Base-by-base conservation (phyloP, 345 rosid species). In the Aegle marmelos region DNA sequence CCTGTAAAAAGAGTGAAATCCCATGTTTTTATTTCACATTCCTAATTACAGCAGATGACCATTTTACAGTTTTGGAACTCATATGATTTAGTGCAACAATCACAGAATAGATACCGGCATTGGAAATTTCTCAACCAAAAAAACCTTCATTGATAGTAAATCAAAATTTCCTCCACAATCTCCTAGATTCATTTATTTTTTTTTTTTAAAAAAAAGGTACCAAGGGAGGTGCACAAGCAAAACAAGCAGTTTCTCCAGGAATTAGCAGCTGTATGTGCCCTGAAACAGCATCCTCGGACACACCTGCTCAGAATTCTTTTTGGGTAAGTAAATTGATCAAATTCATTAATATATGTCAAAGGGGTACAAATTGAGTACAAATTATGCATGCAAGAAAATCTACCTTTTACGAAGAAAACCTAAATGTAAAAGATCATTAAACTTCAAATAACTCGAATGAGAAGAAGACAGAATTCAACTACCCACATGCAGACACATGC, bases 161-260 rank as follows among this genome's bases (percentile, higher is more conserved):
- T 27, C 6, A 57, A 83, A 63, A 31, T 39, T 72, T 41, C 62
- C 65, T 54, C 45, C 54, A 37, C 13, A 45, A 37, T 71, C 63
- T 48, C 76, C 77, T 28, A 64, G 65, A 28, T 34, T 45, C 22
- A 76, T 54, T 48, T 50, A 39, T 41, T 54, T 31, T 54, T 48
- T 50, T 33, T 41, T 54, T 31, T 61, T 70, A n/a, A 27, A 75
- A 79, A 84, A 76, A 13, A 45, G 3, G 50, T 53, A 95, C 99
- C 88, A 96, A 79, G 65, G 98, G 99, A 70, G 98, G 99, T 28
- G 99, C 97, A 88, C 97, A 93, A 19, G 99, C 98, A 91, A 96
- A 96, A 85, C 98, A 96, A 70, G 98, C 98, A 79, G 98, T 92
- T 86, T 91, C 97, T 87, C 97, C 98, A 1, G 98, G 97, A 88